Evolutionary conservation across 2,329 filamentous ascomycete species (phyloP), one percentile per base, ranked within the genome.

Genomic region (Torrubiellomyces zombiae): DNA sequence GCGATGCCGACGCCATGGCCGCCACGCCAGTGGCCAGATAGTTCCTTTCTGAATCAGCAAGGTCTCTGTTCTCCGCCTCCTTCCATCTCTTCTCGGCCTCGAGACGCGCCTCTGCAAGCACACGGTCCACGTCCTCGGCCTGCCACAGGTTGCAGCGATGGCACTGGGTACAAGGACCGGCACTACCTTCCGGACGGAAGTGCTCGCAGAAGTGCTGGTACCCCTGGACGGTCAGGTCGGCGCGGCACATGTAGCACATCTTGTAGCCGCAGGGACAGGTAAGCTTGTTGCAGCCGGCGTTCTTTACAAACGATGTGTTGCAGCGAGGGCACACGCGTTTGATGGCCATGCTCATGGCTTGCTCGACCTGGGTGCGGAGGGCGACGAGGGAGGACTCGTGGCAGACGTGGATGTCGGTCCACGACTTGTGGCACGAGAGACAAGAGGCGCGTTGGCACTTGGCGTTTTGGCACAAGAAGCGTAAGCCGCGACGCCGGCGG

Each of bases 191-290:
- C 7, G 80, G 75, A 7, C 89, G 67, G 48, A 95, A 95, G 51
- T 95, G 89, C 45, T 93, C 79, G 47, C 89, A 98, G 44, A 94
- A 98, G 50, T 98, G 89, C 19, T 72, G 64, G 49, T 98, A 95
- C 1, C 86, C 85, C 45, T 85, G 75, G 24, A 67, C 57, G 28
- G 60, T 56, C 23, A 76, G 69, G 40, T 81, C 74, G 37, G 75
- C 75, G 20, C 89, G 79, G 50, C 89, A 98, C 23, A 95, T 71
- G 44, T 98, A 98, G 49, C 89, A 98, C 86, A 95, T 95, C 38
- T 79, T 77, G 53, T 95, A 95, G 7, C 89, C 89, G 51, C 89
- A 98, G 10, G 83, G 74, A 45, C 89, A 95, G 5, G 82, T 86
- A 20, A 98, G 64, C 55, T 95, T 95, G 59, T 98, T 98, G 64